These are phyloP conservation scores for Scheffersomyces spartinae DNA, from an alignment of 805 yeast species.

Conservation along the genomic window DNA sequence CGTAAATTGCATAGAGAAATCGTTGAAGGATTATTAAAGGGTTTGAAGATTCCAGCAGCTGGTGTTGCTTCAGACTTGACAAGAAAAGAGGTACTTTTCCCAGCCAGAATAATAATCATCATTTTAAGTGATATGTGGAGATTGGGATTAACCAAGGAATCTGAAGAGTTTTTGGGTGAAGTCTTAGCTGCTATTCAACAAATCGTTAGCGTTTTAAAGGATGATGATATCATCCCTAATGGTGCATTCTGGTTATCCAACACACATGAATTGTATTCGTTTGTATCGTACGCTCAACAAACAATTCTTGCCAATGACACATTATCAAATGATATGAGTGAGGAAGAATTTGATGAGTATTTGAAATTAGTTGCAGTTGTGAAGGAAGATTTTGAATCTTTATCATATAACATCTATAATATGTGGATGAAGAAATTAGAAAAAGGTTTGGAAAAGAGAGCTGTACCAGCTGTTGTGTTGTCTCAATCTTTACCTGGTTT, in stretches of 20 bases:
- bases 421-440: constrained; percentile 96
- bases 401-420: constrained; percentile 88
- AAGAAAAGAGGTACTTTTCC: constrained; percentile 87
- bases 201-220: constrained; percentile 67
- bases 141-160: constrained; percentile 82
- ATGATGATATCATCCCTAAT: constrained; percentile 77
- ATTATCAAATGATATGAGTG: constrained; percentile 74
- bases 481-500: constrained; percentile 96
- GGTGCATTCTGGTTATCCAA: constrained; percentile 98
- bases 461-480: constrained; percentile 87
- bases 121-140: constrained; percentile 97
- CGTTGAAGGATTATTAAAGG: constrained; percentile 75
- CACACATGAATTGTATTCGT: constrained; percentile 89
- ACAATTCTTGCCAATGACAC: constrained; percentile 82
- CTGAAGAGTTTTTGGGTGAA: constrained; percentile 84
- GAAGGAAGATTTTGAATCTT: constrained; percentile 86
- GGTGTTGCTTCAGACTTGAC: constrained; percentile 75
- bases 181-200: constrained; percentile 80
- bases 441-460: constrained; percentile 80
- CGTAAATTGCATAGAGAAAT: constrained; percentile 69
- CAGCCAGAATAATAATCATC: constrained; percentile 88
- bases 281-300: constrained; percentile 86
- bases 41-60: constrained; percentile 75
- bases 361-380: constrained; percentile 81
- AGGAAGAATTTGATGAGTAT: constrained; percentile 82